Base-by-base conservation (phyloP, 2,329 filamentous ascomycete genomes). In the Erysiphe neolycopersici region DNA sequence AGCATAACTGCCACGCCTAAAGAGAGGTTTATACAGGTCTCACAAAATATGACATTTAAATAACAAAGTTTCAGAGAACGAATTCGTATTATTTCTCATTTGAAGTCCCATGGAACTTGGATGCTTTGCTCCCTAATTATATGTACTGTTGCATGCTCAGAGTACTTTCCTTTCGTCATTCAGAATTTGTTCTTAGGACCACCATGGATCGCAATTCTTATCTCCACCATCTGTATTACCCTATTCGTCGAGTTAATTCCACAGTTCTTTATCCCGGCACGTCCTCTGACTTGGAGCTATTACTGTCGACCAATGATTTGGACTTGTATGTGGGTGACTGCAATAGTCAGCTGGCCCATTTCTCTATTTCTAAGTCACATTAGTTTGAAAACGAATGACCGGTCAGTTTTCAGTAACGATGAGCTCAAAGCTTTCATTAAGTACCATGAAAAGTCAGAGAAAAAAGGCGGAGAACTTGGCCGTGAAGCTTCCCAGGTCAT, bases 71-170 rank as follows among this genome's bases (percentile, higher is more conserved):
- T 14, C 26, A 54, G 53, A 40, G 45, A 46, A 26, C 48, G 50
- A 32, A 52, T 47, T 16, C 30, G n/a, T 17, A 43, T 45, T 19
- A 45, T 56, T 22, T 33, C 42, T 17, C 38, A 44, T 17, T 44
- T 56, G 43, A 54, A 50, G 43, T 40, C 38, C 8, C 46, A 50
- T 22, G 38, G 32, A n/a, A 52, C 48, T 35, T 55, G 53, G 53
- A 48, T 55, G 47, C 44, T 54, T 14, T 54, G 53, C 40, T 54
- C 53, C 6, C 40, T 55, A 32, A 45, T 55, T 36, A 44, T 55
- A 9, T 48, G 45, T 36, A 47, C 51, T 8, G 51, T 51, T n/a
- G 44, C 44, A n/a, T 51, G 49, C 30, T 46, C 47, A 31, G 49
- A 54, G 45, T 42, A 48, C 2, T 48, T 55, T 17, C 52, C 53